Evolutionary conservation across 371 early-diverging fungal genomes (phyloP).

Genomic region (Phascolomyces articulosus): DNA sequence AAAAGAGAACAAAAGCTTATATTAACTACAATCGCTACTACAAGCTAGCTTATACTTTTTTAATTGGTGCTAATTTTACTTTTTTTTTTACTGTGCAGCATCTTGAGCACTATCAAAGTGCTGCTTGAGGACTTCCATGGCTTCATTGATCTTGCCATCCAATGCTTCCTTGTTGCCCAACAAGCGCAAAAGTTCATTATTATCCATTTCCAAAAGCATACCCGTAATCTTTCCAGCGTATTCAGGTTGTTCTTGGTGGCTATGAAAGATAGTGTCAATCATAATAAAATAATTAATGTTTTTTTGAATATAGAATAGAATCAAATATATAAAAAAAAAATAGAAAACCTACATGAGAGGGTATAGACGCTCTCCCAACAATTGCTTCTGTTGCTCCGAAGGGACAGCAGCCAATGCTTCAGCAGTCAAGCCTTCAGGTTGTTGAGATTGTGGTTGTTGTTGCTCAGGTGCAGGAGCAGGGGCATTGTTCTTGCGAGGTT

Average conservation of each 20-base stretch:
- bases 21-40: too few species aligned
- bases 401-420: constrained; percentile 82
- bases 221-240: constrained; percentile 98
- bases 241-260: constrained; percentile 62
- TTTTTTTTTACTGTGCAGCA: neutral
- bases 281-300: constrained; percentile 3
- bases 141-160: constrained; percentile 82
- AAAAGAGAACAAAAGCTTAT: too few species aligned
- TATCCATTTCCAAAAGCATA: constrained; percentile 98
- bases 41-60: too few species aligned
- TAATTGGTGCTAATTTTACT: too few species aligned
- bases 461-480: constrained; percentile 38
- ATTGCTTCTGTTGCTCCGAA: constrained; percentile 90
- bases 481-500: constrained; percentile 24
- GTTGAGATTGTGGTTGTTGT: neutral
- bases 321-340: neutral
- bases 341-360: constrained; percentile 62
- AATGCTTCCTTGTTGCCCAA: constrained; percentile 80
- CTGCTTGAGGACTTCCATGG: constrained; percentile 86
- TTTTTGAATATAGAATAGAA: neutral
- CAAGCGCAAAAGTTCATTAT: constrained; percentile 88
- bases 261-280: constrained; percentile 17
- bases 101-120: constrained; percentile 33
- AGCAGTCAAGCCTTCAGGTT: constrained; percentile 64
- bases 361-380: constrained; percentile 95